Percentiles rank a stretch among this genome's conserved stretches.
Conservation (phyloP, 2,329 filamentous ascomycete species). For the Aspergillus neotritici region DNA sequence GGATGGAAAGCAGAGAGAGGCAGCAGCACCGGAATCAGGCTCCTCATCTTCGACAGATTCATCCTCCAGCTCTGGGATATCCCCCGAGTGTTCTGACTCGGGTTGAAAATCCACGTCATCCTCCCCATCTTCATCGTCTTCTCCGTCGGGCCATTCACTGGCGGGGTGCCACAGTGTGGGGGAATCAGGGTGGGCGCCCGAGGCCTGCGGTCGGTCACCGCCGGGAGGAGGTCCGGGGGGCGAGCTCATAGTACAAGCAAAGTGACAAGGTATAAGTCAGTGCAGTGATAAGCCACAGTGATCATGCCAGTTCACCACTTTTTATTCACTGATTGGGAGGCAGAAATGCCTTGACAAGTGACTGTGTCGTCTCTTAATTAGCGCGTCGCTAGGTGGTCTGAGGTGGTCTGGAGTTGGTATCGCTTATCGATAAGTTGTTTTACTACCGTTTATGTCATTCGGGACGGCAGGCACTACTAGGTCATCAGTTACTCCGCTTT, state of each 20-base stretch:
- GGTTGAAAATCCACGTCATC: conserved; percentile 51
- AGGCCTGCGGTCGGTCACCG: conserved; percentile 17
- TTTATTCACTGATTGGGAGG: too few species aligned
- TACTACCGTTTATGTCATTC: conserved; percentile 5
- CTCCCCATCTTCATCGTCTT: conserved; percentile 36
- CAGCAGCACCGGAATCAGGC: not conserved
- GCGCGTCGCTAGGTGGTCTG: not conserved
- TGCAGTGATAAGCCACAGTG: conserved; percentile 5
- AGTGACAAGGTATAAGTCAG: conserved; percentile 4
- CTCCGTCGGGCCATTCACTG: conserved; percentile 35
- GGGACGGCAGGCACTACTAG: too few species aligned
- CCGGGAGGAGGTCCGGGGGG: conserved; percentile 19
- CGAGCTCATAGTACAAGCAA: conserved; percentile 25
- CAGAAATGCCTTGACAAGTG: not conserved
- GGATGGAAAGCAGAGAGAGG: conserved; percentile 1
- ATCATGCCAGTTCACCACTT: conserved; percentile 4
- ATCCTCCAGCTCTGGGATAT: conserved; percentile 31
- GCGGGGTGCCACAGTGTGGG: conserved; percentile 32
- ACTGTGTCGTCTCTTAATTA: not conserved
- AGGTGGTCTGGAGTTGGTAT: not conserved
- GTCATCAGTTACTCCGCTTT: conserved; percentile 3
- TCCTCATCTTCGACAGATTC: conserved; percentile 35
- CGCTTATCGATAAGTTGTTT: conserved; percentile 18
- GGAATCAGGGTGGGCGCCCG: conserved; percentile 15
- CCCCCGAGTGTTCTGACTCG: conserved; percentile 34